phyloP scores from a whole-genome alignment of 768 basidiomycete genomes.

The Mycena capillaripes region DNA sequence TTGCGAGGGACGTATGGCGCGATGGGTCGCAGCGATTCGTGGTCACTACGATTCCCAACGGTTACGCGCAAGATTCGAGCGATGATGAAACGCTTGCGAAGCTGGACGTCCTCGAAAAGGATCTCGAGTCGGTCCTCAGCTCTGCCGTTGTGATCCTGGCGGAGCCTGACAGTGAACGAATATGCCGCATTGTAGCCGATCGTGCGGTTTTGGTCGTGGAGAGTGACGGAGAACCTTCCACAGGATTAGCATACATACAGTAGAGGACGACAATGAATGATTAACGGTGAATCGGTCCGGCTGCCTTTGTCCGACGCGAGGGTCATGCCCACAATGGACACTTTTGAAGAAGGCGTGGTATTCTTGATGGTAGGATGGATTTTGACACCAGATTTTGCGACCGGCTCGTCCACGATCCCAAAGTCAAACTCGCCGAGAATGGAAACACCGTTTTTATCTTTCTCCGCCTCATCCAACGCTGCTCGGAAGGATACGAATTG shows the following conservation, averaged over 20 bases:
- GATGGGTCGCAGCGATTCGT: constrained; percentile 59
- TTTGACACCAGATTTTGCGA: constrained; percentile 43
- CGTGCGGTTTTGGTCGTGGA: constrained; percentile 32
- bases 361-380: constrained; percentile 43
- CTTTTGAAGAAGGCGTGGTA: constrained; percentile 46
- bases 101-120: constrained; percentile 60
- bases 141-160: constrained; percentile 56
- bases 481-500: constrained; percentile 54
- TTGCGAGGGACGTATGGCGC: constrained; percentile 62
- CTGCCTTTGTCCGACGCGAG: constrained; percentile 51
- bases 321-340: constrained; percentile 42
- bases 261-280: constrained; percentile 8
- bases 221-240: constrained; percentile 43
- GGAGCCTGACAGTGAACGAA: constrained; percentile 49
- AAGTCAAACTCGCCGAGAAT: constrained; percentile 64
- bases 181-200: constrained; percentile 44
- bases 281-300: constrained; percentile 41
- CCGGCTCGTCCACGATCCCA: constrained; percentile 59
- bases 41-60: constrained; percentile 61
- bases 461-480: constrained; percentile 65
- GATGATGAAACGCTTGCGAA: constrained; percentile 63
- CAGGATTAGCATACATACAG: not conserved
- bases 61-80: constrained; percentile 58
- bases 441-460: constrained; percentile 66
- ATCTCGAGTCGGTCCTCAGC: constrained; percentile 70